These are phyloP conservation scores for Metroxylon sagu DNA, from an alignment of 176 grass and related monocot species.

Conservation along the genomic window DNA sequence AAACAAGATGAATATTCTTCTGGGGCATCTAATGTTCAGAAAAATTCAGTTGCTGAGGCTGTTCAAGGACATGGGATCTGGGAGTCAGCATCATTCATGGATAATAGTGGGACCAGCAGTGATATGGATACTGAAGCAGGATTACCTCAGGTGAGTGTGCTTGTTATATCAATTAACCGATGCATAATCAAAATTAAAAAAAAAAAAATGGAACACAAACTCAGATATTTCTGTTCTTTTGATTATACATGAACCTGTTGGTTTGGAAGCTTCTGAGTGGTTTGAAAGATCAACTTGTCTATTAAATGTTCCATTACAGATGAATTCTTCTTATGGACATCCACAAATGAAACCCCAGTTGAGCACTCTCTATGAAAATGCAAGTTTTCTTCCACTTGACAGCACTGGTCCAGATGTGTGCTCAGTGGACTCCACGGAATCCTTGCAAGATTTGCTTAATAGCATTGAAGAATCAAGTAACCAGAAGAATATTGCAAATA, in stretches of 20 bases:
- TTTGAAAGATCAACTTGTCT: not conserved
- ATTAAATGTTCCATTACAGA: constrained; percentile 6
- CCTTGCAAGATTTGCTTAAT: constrained; percentile 66
- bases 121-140: constrained; percentile 9
- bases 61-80: not conserved
- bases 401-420: constrained; percentile 46
- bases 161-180: not conserved
- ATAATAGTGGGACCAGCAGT: constrained; percentile 9
- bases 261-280: not conserved
- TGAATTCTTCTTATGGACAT: constrained; percentile 16
- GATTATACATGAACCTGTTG: not conserved
- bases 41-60: constrained; percentile 12
- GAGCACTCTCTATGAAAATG: constrained; percentile 41
- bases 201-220: not conserved
- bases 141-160: constrained; percentile 2
- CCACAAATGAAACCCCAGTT: constrained; percentile 22
- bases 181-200: not conserved
- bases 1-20: constrained; percentile 6
- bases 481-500: constrained; percentile 25
- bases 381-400: constrained; percentile 43
- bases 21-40: no score
- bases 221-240: constrained; percentile 9
- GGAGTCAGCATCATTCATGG: constrained; percentile 8
- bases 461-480: constrained; percentile 35
- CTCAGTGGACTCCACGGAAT: constrained; percentile 48